Evolutionary conservation across 768 basidiomycete species (phyloP).

Genomic region (Boletus coccyginus): DNA sequence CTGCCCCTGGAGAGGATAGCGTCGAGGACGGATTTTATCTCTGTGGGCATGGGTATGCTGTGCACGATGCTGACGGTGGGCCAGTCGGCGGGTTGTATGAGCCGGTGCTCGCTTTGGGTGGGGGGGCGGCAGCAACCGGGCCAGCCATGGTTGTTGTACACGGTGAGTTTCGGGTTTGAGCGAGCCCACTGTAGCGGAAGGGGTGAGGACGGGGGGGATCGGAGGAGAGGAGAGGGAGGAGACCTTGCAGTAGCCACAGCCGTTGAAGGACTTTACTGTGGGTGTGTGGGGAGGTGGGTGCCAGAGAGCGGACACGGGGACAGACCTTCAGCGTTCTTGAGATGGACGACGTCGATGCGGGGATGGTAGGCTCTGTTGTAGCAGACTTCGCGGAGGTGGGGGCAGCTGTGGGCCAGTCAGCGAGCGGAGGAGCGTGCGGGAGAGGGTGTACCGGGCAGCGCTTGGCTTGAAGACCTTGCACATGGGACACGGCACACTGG

Average conservation of each 20-base stretch:
- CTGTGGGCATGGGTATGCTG: slow-evolving; percentile 67
- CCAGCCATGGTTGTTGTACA: slow-evolving; percentile 75
- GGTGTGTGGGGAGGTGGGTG: slow-evolving; percentile 13
- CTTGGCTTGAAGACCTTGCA: slow-evolving; percentile 77
- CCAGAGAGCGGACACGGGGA: slow-evolving; percentile 11
- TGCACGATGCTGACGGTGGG: slow-evolving; percentile 74
- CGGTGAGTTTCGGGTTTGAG: slow-evolving; percentile 52
- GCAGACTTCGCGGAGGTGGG: slow-evolving; percentile 73
- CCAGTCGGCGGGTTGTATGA: slow-evolving; percentile 77
- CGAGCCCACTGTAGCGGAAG: slow-evolving; percentile 62
- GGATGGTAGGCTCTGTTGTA: slow-evolving; percentile 73
- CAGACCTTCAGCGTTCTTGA: slow-evolving; percentile 87
- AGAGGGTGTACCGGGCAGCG: slow-evolving; percentile 45
- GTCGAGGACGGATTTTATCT: slow-evolving; percentile 68
- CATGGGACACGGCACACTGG: slow-evolving; percentile 72
- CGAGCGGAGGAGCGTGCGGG: slow-evolving; percentile 16
- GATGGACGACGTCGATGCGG: slow-evolving; percentile 70
- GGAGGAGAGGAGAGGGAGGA: slow-evolving; percentile 12
- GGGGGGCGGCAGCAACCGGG: slow-evolving; percentile 89
- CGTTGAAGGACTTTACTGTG: slow-evolving; percentile 77
- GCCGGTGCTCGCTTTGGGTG: slow-evolving; percentile 50
- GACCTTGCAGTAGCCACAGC: slow-evolving; percentile 91
- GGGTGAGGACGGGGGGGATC: slow-evolving; percentile 26
- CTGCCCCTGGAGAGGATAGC: slow-evolving; percentile 43
- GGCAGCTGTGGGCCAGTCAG: slow-evolving; percentile 51